Evolutionary conservation across 257 asterid genomes (phyloP), one percentile per base, ranked within the genome.

Genomic region (Fraxinus excelsior): DNA sequence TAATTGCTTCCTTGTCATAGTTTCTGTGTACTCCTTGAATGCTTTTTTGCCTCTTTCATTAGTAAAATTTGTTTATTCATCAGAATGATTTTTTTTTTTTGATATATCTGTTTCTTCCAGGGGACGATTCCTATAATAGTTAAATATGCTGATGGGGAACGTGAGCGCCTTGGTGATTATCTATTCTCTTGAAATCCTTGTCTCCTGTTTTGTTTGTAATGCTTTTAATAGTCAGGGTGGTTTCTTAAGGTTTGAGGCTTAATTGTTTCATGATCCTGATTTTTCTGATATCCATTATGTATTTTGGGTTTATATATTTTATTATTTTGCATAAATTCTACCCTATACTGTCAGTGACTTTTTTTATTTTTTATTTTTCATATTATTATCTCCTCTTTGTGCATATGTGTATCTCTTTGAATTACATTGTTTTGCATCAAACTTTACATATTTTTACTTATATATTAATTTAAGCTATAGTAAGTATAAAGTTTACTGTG

Each of bases 81-180:
- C 18, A 58, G 3, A 21, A 56, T 56, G 66, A 56, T 7, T 58
- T 0, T 58, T 2, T n/a, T n/a, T 58, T 69, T 78, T 82, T 58
- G 73, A 70, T 77, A 42, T 70, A 18, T 67, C 31, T 70, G 38
- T 73, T 67, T 70, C 72, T 78, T 81, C 67, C 86, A 95, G 98
- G 94, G 87, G 25, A 9, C 37, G 85, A 38, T 73, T 78, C 95
- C 96, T 68, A 60, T 95, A 75, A 88, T 71, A 83, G 91, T 95
- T 67, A 95, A 82, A 82, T 92, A 86, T 80, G 98, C 99, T 75
- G 96, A 85, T 13, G 90, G 88, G 73, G 96, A 89, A 83, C 90
- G 91, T 2, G 94, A 91, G 49, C 97, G 97, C 78, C 82, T 85
- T 68, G 97, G 97, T 92, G 81, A 75, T 46, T 80, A 40, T 85